Evolutionary conservation across 768 basidiomycete species (phyloP).

Genomic region (Vararia minispora): DNA sequence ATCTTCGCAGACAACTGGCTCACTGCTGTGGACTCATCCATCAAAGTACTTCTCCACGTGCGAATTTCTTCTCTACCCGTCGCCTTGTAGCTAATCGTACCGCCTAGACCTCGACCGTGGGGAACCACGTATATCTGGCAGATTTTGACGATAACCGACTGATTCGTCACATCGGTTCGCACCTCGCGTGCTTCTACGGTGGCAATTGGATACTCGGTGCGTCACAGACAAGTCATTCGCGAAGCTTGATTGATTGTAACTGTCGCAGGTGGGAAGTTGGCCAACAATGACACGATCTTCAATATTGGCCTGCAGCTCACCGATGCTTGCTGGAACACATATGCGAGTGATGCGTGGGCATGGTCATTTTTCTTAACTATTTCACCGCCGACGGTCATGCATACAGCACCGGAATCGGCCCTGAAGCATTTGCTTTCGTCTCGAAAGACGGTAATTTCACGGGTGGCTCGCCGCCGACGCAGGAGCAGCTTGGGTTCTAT

Average conservation of each 20-base stretch:
- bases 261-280: constrained; percentile 55
- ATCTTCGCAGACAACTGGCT: constrained; percentile 54
- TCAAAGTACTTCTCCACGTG: too few relatives aligned
- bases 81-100: too few relatives aligned
- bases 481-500: constrained; percentile 38
- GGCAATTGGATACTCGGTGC: constrained; percentile 62
- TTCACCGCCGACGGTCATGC: background rate
- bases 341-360: constrained; percentile 52
- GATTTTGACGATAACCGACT: constrained; percentile 38
- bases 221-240: too few relatives aligned
- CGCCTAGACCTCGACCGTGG: constrained; percentile 51
- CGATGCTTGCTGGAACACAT: constrained; percentile 74
- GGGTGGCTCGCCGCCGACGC: constrained; percentile 29
- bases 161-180: constrained; percentile 54
- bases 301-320: constrained; percentile 45
- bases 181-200: constrained; percentile 61
- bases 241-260: background rate
- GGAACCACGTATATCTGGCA: constrained; percentile 47
- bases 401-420: constrained; percentile 61
- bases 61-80: too few relatives aligned
- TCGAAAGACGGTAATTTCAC: constrained; percentile 54
- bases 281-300: constrained; percentile 62
- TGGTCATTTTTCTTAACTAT: background rate
- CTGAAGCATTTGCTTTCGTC: constrained; percentile 52
- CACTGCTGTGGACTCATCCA: constrained; percentile 60